phyloP scores from a whole-genome alignment of 345 rosid species.

The Eutrema yunnanense region DNA sequence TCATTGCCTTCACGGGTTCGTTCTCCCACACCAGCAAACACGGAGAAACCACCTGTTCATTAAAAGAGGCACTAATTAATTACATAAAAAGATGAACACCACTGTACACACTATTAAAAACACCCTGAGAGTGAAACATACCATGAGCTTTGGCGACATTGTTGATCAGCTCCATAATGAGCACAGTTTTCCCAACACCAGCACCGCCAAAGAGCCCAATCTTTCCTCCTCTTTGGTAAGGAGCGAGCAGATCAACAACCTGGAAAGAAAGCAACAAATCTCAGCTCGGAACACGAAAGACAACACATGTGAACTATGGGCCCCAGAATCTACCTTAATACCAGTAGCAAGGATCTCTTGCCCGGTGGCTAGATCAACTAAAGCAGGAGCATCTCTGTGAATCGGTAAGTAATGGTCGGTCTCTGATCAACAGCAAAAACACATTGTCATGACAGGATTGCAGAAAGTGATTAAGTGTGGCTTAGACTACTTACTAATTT shows the following conservation, averaged over 20 bases:
- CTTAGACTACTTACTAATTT: conserved; percentile 52
- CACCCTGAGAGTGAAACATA: conserved; percentile 16
- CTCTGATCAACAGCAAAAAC: conserved; percentile 33
- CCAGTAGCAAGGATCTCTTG: conserved; percentile 97
- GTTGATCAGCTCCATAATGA: conserved; percentile 97
- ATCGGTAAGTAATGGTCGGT: conserved; percentile 90
- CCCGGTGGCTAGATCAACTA: conserved; percentile 95
- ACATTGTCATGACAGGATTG: not conserved
- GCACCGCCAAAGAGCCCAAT: conserved; percentile 99
- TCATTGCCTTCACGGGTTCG: conserved; percentile 99
- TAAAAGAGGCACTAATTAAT: conserved; percentile 7
- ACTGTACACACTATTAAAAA: not conserved
- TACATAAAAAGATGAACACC: not conserved
- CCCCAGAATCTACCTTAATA: conserved; percentile 45
- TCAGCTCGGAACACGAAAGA: not conserved
- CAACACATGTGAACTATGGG: not conserved
- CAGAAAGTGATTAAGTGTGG: not conserved
- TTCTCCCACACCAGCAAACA: conserved; percentile 99
- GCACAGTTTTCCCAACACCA: conserved; percentile 98
- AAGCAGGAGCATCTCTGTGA: conserved; percentile 93
- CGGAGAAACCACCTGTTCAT: conserved; percentile 90
- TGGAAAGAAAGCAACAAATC: conserved; percentile 1
- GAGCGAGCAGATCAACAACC: conserved; percentile 99
- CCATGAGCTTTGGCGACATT: conserved; percentile 98
- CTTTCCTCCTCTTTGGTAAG: conserved; percentile 98